These are phyloP conservation scores for Botrytis tulipae DNA, from an alignment of 2,329 filamentous ascomycete genomes.

Conservation along the genomic window DNA sequence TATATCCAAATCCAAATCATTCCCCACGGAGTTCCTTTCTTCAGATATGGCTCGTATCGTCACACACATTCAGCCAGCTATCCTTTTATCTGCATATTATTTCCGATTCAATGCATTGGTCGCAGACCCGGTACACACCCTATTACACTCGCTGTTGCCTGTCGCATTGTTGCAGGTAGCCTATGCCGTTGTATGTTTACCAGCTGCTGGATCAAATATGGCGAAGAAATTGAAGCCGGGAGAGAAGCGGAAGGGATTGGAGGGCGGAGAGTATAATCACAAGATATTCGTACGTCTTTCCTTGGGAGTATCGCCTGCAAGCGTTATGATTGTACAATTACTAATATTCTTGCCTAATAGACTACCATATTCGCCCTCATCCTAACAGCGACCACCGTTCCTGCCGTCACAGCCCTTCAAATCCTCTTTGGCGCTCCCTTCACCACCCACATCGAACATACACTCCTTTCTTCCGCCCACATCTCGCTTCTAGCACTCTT, in stretches of 20 bases:
- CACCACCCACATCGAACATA: conserved; percentile 76
- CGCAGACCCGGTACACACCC: conserved; percentile 62
- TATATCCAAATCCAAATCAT: conserved; percentile 24
- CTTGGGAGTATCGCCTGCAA: too few species aligned
- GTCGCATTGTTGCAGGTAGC: conserved; percentile 62
- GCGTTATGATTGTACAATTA: not conserved
- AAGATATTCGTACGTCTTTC: conserved; percentile 27
- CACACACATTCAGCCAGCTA: conserved; percentile 64
- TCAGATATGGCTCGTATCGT: conserved; percentile 49
- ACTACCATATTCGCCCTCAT: conserved; percentile 63
- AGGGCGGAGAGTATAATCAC: conserved; percentile 17
- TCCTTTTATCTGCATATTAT: conserved; percentile 64
- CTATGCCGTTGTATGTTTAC: conserved; percentile 63
- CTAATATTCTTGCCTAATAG: not conserved
- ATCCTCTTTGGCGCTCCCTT: conserved; percentile 91
- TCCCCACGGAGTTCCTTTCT: conserved; percentile 37
- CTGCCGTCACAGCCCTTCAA: conserved; percentile 54
- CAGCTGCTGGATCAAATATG: conserved; percentile 52
- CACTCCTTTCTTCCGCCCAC: conserved; percentile 76
- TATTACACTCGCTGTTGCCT: conserved; percentile 60
- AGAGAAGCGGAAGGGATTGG: conserved; percentile 51
- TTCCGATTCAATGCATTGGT: conserved; percentile 66
- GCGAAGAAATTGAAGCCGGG: conserved; percentile 53
- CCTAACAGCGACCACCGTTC: conserved; percentile 48
- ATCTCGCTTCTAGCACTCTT: conserved; percentile 75